phyloP scores from a whole-genome alignment of 2,329 filamentous ascomycete genomes.

The Curvularia sp. region DNA sequence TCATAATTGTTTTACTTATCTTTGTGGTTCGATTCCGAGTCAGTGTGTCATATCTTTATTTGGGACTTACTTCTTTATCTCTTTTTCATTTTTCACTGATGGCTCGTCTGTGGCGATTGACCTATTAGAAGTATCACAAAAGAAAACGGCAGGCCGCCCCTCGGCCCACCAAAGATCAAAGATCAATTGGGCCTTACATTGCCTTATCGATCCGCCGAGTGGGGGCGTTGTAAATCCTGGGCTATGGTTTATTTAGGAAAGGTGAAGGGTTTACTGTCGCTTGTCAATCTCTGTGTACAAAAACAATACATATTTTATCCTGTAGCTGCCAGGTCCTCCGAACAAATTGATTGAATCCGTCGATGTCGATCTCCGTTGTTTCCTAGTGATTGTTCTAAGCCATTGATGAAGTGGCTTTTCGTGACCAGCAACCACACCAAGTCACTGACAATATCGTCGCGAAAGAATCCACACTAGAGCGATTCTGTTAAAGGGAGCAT shows the following conservation, averaged over 20 bases:
- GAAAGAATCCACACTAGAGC: too few species aligned
- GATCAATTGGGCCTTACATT: background rate
- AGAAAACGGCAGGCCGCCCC: too few species aligned
- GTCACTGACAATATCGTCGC: too few species aligned
- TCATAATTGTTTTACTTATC: background rate
- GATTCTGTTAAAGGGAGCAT: too few species aligned
- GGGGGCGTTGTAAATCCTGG: background rate
- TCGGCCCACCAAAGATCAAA: too few species aligned
- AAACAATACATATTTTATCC: too few species aligned
- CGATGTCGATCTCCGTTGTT: too few species aligned
- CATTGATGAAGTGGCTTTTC: background rate
- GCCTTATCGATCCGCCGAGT: background rate
- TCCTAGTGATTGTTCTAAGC: background rate
- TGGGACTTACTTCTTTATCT: background rate
- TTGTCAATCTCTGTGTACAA: background rate
- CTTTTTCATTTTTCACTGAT: too few species aligned
- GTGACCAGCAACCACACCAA: background rate
- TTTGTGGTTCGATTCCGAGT: background rate
- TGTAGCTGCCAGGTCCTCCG: too few species aligned
- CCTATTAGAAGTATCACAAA: too few species aligned
- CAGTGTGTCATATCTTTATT: background rate
- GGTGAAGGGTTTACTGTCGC: background rate
- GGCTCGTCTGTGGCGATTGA: too few species aligned
- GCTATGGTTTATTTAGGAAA: background rate
- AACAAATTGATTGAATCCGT: too few species aligned